Percentiles rank a stretch among this genome's conserved stretches.
phyloP scores from a whole-genome alignment of 805 yeast species.

The Zygoascus flipseniorum region DNA sequence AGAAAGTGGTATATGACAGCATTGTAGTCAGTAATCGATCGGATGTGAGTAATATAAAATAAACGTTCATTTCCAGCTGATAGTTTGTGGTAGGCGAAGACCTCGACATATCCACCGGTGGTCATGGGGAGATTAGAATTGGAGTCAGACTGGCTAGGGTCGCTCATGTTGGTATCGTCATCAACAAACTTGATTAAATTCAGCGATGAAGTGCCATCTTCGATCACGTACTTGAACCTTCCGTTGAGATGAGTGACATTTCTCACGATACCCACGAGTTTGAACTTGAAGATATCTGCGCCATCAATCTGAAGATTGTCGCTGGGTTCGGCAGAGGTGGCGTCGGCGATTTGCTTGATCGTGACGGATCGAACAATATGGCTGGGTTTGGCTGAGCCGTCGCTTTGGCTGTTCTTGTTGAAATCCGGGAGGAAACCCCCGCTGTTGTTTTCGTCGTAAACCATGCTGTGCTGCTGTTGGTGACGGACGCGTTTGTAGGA shows the following conservation, averaged over 20 bases:
- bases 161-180: conserved; percentile 18
- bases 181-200: conserved; percentile 42
- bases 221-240: conserved; percentile 40
- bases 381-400: neutral
- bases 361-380: conserved; percentile 44
- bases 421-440: neutral
- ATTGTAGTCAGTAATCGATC: conserved; percentile 45
- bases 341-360: conserved; percentile 50
- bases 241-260: conserved; percentile 35
- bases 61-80: conserved; percentile 41
- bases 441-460: neutral
- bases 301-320: conserved; percentile 46
- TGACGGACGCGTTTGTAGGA: neutral
- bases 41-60: conserved; percentile 42
- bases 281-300: conserved; percentile 44
- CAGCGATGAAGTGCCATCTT: conserved; percentile 59
- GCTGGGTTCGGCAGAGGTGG: conserved; percentile 44
- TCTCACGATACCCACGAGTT: conserved; percentile 51
- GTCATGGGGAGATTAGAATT: conserved; percentile 28
- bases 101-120: conserved; percentile 40
- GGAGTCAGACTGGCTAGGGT: conserved; percentile 24
- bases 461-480: neutral
- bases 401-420: neutral
- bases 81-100: conserved; percentile 37
- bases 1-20: conserved; percentile 54